Evolutionary conservation across 257 asterid species (phyloP).

Genomic region (Ophiorrhiza pumila): DNA sequence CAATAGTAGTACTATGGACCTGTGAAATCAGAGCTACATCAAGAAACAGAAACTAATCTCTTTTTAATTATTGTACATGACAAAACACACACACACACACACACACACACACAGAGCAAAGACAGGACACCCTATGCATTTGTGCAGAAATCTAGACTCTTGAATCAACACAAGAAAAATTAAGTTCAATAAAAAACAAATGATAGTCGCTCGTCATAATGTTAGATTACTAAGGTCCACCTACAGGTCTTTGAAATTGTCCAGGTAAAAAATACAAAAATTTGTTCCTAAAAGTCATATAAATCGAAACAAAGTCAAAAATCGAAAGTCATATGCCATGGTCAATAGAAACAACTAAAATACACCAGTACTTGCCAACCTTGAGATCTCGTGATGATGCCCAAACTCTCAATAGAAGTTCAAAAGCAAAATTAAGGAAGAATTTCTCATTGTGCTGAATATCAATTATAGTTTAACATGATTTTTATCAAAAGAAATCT

Average conservation of each 20-base stretch:
- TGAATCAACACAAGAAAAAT: background rate
- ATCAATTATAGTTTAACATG: too few species aligned
- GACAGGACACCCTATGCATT: background rate
- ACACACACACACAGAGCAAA: background rate
- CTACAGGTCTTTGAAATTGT: background rate
- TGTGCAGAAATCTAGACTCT: background rate
- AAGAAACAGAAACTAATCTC: conserved; percentile 20
- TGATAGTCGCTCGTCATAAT: background rate
- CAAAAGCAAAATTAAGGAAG: conserved; percentile 89
- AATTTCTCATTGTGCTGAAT: too few species aligned
- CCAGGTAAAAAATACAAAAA: background rate
- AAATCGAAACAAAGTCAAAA: background rate
- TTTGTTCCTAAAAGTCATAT: conserved; percentile 1
- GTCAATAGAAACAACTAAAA: background rate
- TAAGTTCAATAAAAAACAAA: background rate
- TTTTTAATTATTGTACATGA: background rate
- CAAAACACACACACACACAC: too few species aligned
- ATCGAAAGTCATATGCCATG: background rate
- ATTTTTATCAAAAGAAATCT: too few species aligned
- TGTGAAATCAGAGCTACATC: conserved; percentile 30
- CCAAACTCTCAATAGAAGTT: conserved; percentile 95
- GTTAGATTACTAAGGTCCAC: background rate
- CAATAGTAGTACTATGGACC: conserved; percentile 79
- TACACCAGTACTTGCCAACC: conserved; percentile 38
- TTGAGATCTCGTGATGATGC: conserved; percentile 87